Percentiles rank a stretch among this genome's conserved stretches.
Conservation (phyloP, 306 rosid genomes). For the Pachyrhizus erosus region DNA sequence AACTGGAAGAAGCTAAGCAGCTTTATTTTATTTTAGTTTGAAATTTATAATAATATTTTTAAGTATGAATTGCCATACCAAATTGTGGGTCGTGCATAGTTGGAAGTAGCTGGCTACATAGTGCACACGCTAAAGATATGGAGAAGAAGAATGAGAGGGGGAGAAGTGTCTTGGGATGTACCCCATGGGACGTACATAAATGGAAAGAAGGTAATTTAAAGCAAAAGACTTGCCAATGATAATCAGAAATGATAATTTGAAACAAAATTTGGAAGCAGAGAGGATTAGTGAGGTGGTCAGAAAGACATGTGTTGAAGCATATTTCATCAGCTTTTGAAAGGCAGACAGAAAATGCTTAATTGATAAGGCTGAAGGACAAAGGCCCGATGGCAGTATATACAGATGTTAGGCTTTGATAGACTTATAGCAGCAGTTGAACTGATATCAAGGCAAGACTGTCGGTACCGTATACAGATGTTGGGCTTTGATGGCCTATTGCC, state of each 20-base stretch:
- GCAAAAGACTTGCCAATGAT: slow-evolving; percentile 36
- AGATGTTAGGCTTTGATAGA: not conserved
- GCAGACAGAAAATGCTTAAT: slow-evolving; percentile 34
- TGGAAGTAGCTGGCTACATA: too few species aligned
- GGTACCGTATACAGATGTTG: slow-evolving; percentile 36
- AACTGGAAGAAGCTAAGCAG: too few species aligned
- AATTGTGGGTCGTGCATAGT: too few species aligned
- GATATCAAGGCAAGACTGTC: slow-evolving; percentile 49
- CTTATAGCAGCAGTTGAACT: not conserved
- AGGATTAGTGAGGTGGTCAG: slow-evolving; percentile 34
- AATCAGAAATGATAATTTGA: not conserved
- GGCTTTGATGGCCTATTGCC: not conserved
- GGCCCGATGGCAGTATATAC: too few species aligned
- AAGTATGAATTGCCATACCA: too few species aligned
- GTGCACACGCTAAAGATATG: too few species aligned
- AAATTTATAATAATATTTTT: too few species aligned
- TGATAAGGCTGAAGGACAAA: too few species aligned
- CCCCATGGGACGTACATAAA: too few species aligned
- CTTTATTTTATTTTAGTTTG: too few species aligned
- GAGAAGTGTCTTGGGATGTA: too few species aligned
- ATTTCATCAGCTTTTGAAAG: slow-evolving; percentile 20
- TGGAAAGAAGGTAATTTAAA: slow-evolving; percentile 53
- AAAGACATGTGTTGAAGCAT: slow-evolving; percentile 46
- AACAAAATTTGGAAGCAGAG: slow-evolving; percentile 19
- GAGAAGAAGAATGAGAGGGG: too few species aligned